These are phyloP conservation scores for Colletotrichum sp. DNA, from an alignment of 2,329 filamentous ascomycete species.

Conservation along the genomic window DNA sequence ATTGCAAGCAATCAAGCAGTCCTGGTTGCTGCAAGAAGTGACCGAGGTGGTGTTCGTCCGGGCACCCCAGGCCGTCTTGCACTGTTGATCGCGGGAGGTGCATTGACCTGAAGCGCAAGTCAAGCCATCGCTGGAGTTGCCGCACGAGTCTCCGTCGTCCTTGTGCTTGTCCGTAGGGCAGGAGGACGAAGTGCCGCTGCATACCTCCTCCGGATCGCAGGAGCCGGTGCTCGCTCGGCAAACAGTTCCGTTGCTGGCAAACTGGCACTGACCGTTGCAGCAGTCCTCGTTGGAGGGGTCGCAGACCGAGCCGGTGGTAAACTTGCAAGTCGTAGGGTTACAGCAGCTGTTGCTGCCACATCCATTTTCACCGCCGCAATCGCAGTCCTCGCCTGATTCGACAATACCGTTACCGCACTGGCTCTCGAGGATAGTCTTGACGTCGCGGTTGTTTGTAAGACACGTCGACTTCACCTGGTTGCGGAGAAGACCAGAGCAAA, in stretches of 20 bases:
- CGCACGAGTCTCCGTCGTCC: slow-evolving; percentile 75
- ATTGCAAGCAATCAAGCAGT: slow-evolving; percentile 77
- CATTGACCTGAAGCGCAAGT: slow-evolving; percentile 92
- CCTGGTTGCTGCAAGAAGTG: slow-evolving; percentile 71
- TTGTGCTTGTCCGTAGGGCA: slow-evolving; percentile 78
- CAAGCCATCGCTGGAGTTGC: slow-evolving; percentile 64
- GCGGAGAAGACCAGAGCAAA: slow-evolving; percentile 83
- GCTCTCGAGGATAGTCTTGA: slow-evolving; percentile 80
- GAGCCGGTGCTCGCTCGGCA: slow-evolving; percentile 80
- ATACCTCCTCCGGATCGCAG: slow-evolving; percentile 87
- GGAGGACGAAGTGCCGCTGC: slow-evolving; percentile 71
- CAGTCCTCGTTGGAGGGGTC: slow-evolving; percentile 84
- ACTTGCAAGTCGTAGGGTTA: slow-evolving; percentile 84
- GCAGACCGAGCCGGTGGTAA: slow-evolving; percentile 76
- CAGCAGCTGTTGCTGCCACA: slow-evolving; percentile 85
- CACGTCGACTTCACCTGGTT: slow-evolving; percentile 79
- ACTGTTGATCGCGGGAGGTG: slow-evolving; percentile 89
- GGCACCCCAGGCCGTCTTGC: slow-evolving; percentile 80
- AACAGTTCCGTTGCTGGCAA: slow-evolving; percentile 70
- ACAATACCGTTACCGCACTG: slow-evolving; percentile 98
- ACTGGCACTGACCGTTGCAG: slow-evolving; percentile 71
- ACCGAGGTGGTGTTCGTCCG: slow-evolving; percentile 78
- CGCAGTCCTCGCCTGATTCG: slow-evolving; percentile 87
- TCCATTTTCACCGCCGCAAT: slow-evolving; percentile 79
- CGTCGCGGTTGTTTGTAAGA: slow-evolving; percentile 82